Conservation (phyloP, 148 eudicot genomes). For the Rhododendron molle region DNA sequence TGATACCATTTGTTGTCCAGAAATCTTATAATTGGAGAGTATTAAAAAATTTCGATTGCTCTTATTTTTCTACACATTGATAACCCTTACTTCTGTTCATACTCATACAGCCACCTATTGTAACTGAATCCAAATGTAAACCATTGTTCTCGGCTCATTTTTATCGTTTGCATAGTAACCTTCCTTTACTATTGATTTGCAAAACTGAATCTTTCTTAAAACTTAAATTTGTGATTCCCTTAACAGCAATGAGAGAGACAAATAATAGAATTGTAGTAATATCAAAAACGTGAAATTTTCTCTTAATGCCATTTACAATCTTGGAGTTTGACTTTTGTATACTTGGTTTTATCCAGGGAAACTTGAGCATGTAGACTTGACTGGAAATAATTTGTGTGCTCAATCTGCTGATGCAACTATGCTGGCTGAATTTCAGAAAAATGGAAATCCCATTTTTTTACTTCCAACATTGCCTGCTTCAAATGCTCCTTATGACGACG, state of each 20-base stretch:
- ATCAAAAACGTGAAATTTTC: neutral
- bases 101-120: neutral
- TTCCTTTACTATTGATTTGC: neutral
- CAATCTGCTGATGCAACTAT: slow-evolving; percentile 27
- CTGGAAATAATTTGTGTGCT: slow-evolving; percentile 48
- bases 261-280: neutral
- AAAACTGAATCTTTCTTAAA: neutral
- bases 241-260: neutral
- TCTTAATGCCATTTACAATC: neutral
- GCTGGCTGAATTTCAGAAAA: slow-evolving; percentile 46
- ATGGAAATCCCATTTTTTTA: slow-evolving; percentile 47
- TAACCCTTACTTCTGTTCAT: neutral
- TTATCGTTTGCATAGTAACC: neutral
- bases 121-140: neutral
- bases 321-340: slow-evolving; percentile 12
- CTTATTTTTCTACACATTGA: neutral
- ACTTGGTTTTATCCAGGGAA: slow-evolving; percentile 44
- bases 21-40: neutral
- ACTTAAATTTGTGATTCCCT: neutral
- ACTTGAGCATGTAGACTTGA: slow-evolving; percentile 64
- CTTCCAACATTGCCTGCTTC: slow-evolving; percentile 27
- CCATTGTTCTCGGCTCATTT: neutral
- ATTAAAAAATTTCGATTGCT: neutral
- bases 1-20: neutral
- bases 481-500: slow-evolving; percentile 62